A percentile compares a stretch with the other conserved stretches of the same genome.
phyloP scores from a whole-genome alignment of 139 green algal genomes.

The Monoraphidium neglectum region DNA sequence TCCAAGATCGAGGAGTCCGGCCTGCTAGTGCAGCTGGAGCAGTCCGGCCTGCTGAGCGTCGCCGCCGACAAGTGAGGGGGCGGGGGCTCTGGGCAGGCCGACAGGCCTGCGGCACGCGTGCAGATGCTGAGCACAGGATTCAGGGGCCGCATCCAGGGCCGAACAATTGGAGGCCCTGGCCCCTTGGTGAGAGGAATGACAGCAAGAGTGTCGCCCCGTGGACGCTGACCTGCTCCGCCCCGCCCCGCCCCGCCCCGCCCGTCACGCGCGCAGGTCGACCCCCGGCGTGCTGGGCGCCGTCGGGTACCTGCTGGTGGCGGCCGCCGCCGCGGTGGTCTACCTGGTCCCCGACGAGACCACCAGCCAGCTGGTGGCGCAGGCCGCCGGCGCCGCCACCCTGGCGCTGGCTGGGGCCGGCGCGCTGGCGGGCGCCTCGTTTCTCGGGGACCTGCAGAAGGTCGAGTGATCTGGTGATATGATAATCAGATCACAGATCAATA shows the following conservation, averaged over 20 bases:
- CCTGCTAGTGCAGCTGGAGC: constrained; percentile 68
- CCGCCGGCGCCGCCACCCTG: constrained; percentile 23
- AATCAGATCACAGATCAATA: too few relatives aligned
- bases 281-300: constrained; percentile 33
- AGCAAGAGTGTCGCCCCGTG: too few relatives aligned
- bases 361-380: constrained; percentile 31
- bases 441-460: constrained; percentile 42
- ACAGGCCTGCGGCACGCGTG: not conserved
- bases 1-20: constrained; percentile 72
- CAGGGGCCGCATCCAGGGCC: too few relatives aligned
- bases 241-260: too few relatives aligned
- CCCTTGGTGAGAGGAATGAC: too few relatives aligned
- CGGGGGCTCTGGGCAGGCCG: not conserved
- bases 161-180: too few relatives aligned
- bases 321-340: constrained; percentile 39
- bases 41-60: constrained; percentile 47
- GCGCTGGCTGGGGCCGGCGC: constrained; percentile 32
- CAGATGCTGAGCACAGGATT: too few relatives aligned
- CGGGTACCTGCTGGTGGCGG: constrained; percentile 20
- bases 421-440: constrained; percentile 35
- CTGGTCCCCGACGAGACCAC: constrained; percentile 39
- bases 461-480: too few relatives aligned
- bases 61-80: constrained; percentile 32
- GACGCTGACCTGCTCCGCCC: too few relatives aligned
- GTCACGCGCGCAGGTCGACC: constrained; percentile 25